Base-by-base conservation (phyloP, 306 rosid genomes). In the Gastrolobium bilobum region DNA sequence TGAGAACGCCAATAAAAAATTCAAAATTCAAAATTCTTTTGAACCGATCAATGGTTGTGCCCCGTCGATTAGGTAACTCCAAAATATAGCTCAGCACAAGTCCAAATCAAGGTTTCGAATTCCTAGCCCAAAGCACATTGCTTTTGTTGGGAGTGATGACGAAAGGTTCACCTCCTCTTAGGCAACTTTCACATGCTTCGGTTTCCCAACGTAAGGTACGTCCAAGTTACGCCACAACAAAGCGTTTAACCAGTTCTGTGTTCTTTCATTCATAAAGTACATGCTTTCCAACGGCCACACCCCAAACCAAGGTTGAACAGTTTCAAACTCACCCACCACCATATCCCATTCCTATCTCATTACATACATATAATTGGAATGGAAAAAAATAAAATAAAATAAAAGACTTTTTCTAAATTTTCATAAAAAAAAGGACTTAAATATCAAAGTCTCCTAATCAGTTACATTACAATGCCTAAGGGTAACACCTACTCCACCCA, bases 261-360 rank as follows among this genome's bases (percentile, higher is more conserved):
- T 14, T 48, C 40, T 68, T 37, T 79, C 71, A 4, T 39, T 78
- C 87, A 84, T 38, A 48, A 85, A 77, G 39, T 59, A 47, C 71
- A 7, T 82, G 88, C 87, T 77, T 81, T 68, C 84, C 75, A 89
- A 89, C 85, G 51, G 42, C 87, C 85, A 61, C 30, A 26, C 52
- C 68, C 54, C 52, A 46, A 13, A 46, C 46, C 80, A 82, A 66
- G 50, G 34, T 10, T 58, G 37, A 67, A 50, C 53, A 37, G 38
- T 86, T 84, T 73, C 69, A 67, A 85, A 75, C 66, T 10, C 72
- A 34, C 52, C 38, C 64, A 15, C 59, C 33, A 0, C 15, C 40
- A 67, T n/a, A 3, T 9, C 63, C 5, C 9, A 20, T 11, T 51
- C 50, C 9, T 30, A 67, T 15, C 73, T 20, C 67, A 75, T 4